phyloP scores from a whole-genome alignment of 305 asterid genomes.

The Nicotiana rustica region DNA sequence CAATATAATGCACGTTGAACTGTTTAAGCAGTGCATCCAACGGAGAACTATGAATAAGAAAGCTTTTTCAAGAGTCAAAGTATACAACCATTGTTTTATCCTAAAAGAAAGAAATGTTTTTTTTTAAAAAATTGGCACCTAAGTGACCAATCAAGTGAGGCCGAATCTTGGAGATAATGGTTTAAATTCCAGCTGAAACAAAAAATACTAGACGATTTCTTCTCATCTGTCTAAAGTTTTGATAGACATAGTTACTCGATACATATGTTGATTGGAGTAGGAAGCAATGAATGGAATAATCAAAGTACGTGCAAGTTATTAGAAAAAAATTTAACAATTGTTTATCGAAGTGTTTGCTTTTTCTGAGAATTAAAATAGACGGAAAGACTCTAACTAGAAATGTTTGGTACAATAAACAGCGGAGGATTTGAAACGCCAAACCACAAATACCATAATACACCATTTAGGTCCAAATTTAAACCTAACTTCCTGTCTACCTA shows the following conservation, averaged over 20 bases:
- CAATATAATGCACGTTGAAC: not conserved
- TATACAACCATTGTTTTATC: not conserved
- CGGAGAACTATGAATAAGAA: not conserved
- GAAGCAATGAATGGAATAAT: too few species aligned
- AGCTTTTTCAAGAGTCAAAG: not conserved
- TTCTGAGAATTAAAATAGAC: not conserved
- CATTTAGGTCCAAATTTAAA: conserved; percentile 13
- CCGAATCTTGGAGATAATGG: too few species aligned
- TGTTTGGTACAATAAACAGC: conserved; percentile 15
- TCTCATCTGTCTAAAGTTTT: too few species aligned
- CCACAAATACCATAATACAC: conserved; percentile 20
- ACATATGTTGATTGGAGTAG: too few species aligned
- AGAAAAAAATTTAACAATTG: too few species aligned
- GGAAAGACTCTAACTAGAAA: not conserved
- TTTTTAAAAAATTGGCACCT: too few species aligned
- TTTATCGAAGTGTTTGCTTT: not conserved
- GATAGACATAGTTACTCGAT: too few species aligned
- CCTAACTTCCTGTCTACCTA: conserved; percentile 25
- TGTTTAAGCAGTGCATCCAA: not conserved
- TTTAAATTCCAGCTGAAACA: too few species aligned
- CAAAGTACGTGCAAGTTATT: too few species aligned
- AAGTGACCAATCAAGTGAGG: too few species aligned
- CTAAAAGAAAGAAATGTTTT: too few species aligned
- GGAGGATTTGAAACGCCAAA: conserved; percentile 9
- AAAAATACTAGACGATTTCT: too few species aligned